phyloP scores from a whole-genome alignment of 2,329 filamentous ascomycete genomes.

The Fusarium oxysporum region DNA sequence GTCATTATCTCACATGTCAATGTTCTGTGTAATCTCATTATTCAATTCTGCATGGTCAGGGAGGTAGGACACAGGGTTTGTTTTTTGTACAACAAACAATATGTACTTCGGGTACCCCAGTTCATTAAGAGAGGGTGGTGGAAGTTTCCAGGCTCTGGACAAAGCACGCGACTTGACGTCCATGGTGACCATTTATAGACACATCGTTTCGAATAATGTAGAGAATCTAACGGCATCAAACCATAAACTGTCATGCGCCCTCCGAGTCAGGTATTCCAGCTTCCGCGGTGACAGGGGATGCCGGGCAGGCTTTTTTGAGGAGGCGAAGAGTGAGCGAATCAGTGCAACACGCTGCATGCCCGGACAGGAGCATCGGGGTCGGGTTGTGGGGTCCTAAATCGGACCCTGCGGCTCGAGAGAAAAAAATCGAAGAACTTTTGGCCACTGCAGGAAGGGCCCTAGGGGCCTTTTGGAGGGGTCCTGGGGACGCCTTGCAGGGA shows the following conservation, averaged over 20 bases:
- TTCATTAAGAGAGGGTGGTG: neutral
- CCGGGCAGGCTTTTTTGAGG: constrained; percentile 5
- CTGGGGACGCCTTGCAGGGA: constrained; percentile 21
- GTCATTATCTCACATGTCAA: neutral
- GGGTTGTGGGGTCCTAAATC: constrained; percentile 33
- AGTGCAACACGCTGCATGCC: constrained; percentile 18
- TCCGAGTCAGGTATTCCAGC: constrained; percentile 7
- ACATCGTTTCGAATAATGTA: neutral
- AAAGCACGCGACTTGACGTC: neutral
- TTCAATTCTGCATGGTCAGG: neutral
- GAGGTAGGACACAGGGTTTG: neutral
- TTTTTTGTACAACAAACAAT: neutral
- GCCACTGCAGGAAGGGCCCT: constrained; percentile 21
- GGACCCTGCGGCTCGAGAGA: constrained; percentile 45
- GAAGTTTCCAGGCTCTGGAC: neutral
- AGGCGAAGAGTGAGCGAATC: constrained; percentile 34
- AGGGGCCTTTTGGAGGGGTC: constrained; percentile 17
- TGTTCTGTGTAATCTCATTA: neutral
- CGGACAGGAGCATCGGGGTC: constrained; percentile 3
- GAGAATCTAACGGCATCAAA: neutral
- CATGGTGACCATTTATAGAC: neutral
- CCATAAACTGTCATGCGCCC: neutral
- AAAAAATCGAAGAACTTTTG: constrained; percentile 42
- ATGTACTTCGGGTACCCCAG: neutral
- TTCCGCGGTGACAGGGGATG: constrained; percentile 2